Evolutionary conservation across 257 asterid species (phyloP).

Genomic region (Salvia miltiorrhiza): DNA sequence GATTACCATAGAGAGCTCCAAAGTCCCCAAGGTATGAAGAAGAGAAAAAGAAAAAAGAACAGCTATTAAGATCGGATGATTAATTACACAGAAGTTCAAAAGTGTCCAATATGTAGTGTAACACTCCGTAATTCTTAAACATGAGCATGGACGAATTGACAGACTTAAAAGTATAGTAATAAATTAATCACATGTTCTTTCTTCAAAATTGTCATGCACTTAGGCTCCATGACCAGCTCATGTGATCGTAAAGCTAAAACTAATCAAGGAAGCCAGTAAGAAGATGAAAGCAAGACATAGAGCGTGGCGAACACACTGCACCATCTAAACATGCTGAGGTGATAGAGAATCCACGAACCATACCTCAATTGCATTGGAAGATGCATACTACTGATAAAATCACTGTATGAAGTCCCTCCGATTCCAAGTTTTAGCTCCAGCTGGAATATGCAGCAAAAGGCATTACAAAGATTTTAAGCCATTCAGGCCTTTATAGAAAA

Average conservation of each 20-base stretch:
- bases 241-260: not conserved
- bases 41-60: too few relatives aligned
- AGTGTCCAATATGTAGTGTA: not conserved
- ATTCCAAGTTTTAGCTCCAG: conserved; percentile 89
- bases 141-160: not conserved
- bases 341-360: conserved; percentile 15
- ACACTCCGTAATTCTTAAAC: not conserved
- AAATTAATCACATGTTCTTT: not conserved
- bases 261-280: not conserved
- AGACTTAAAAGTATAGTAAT: not conserved
- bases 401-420: conserved; percentile 94
- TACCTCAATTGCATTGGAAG: conserved; percentile 95
- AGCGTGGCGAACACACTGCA: not conserved
- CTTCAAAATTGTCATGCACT: not conserved
- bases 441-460: conserved; percentile 34
- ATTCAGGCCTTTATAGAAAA: not conserved
- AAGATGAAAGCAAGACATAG: not conserved
- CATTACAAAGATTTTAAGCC: conserved; percentile 16
- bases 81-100: not conserved
- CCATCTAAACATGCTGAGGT: not conserved
- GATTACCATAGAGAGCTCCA: too few relatives aligned
- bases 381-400: conserved; percentile 78
- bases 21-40: too few relatives aligned
- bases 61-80: not conserved
- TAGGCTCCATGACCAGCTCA: not conserved